Evolutionary conservation across 2,329 filamentous ascomycete genomes (phyloP), one percentile per base, ranked within the genome.

Genomic region (Botrytis tulipae): DNA sequence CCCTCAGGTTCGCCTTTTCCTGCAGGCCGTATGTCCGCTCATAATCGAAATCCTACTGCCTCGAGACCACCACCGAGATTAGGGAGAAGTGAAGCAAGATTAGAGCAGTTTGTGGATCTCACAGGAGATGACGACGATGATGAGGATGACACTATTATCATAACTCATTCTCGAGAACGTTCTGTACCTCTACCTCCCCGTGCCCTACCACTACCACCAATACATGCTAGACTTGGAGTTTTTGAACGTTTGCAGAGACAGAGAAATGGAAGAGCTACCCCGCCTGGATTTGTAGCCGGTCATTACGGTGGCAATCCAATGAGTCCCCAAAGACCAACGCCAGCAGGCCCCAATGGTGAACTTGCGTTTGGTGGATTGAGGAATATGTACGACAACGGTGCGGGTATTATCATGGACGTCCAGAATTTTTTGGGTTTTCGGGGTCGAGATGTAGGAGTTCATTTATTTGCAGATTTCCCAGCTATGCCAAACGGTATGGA

Each of bases 21-120:
- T 29, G 12, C 12, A 29, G 51, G 51, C n/a, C 51, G n/a, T n/a
- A 18, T 8, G n/a, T 18, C 51, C 29, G n/a, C 51, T 57, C 51
- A 29, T 14, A 57, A 32, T 57, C 51, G 51, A 16, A 57, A 57
- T 29, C 51, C 14, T 57, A 57, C 51, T 57, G 14, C 51, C n/a
- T 57, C 75, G 32, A 74, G 76, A 70, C 79, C 77, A 57, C 63
- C 63, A 16, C 71, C 66, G 18, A 62, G 76, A 40, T 74, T 80
- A 37, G 78, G 75, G n/a, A 76, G 79, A 73, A 80, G 76, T 70
- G 78, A 80, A 76, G 75, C 76, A 35, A 74, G 71, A 12, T 37
- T 80, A 18, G 75, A 70, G n/a, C 75, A 78, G 29, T 80, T 88
- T 42, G 88, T 89, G 71, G 87, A 89, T 77, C 83, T 89, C 16